Evolutionary conservation across 2,329 filamentous ascomycete genomes (phyloP), one percentile per base, ranked within the genome.

Genomic region (Neoscytalidium dimidiatum): DNA sequence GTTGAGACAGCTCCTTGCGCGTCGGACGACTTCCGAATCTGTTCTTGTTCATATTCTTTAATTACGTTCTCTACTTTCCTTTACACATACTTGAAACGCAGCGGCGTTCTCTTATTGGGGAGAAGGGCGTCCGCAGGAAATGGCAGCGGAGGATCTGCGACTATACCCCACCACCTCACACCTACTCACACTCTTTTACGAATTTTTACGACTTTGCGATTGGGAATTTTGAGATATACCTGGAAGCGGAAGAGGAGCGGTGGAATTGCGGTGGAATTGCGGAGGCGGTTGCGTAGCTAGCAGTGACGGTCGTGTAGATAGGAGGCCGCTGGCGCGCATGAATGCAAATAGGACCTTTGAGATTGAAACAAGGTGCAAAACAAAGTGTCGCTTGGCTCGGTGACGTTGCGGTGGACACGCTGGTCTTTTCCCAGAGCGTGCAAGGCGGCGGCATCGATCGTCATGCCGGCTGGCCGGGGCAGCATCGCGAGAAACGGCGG

Each of bases 11-110:
- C 58, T 49, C 58, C 58, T 44, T 51, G 44, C 44, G 23, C 44
- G 21, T 46, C 57, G 57, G 53, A 44, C 13, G n/a, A 17, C 13
- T 19, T 13, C 43, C 28, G 14, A 31, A 38, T 62, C 21, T 41
- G 29, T 62, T 62, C 58, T 62, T 62, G 58, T 51, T 38, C 23
- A 62, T 62, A 62, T 62, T 61, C 31, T 51, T 51, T 62, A 62
- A 49, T 62, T 51, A n/a, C 58, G 58, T 62, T 62, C 58, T 49
- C 58, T 62, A 62, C 44, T 38, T 51, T 62, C 44, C 46, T 51
- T 62, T 49, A 62, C 43, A 46, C 56, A 60, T 60, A 60, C 56
- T 60, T 60, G 56, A 46, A 31, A 33, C 56, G 28, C 38, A n/a
- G 29, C 56, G 13, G 56, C 56, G 41, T 46, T 60, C 49, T 52